phyloP scores from a whole-genome alignment of 192 early-diverging fungal species.

The Allomyces macrogynus region DNA sequence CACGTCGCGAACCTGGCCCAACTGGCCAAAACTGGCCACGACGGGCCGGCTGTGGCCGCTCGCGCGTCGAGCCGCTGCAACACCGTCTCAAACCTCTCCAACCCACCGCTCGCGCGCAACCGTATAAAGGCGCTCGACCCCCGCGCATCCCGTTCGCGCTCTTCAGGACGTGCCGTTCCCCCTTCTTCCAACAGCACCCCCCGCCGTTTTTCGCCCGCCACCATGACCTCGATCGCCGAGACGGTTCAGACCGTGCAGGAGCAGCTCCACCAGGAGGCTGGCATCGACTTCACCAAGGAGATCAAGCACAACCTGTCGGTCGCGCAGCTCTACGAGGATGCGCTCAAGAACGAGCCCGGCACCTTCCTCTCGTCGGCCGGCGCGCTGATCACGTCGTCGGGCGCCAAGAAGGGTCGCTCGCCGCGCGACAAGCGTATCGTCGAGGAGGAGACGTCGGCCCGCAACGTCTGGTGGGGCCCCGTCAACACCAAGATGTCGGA shows the following conservation, averaged over 20 bases:
- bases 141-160: too few species aligned
- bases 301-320: constrained; percentile 69
- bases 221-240: constrained; percentile 5
- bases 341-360: constrained; percentile 61
- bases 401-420: constrained; percentile 79
- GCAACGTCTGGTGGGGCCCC: constrained; percentile 95
- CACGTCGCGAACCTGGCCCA: too few species aligned
- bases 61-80: too few species aligned
- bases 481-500: constrained; percentile 81
- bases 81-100: too few species aligned
- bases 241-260: constrained; percentile 30
- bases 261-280: constrained; percentile 42
- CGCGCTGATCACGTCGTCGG: constrained; percentile 75
- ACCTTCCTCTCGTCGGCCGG: constrained; percentile 78
- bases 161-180: too few species aligned
- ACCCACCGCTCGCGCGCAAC: too few species aligned
- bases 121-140: too few species aligned
- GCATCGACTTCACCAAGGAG: constrained; percentile 60
- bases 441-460: constrained; percentile 59
- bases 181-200: too few species aligned
- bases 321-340: constrained; percentile 82
- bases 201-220: too few species aligned
- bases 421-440: constrained; percentile 96
- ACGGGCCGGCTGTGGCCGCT: too few species aligned
- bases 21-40: too few species aligned